phyloP scores from a whole-genome alignment of 75 land plant genomes.

The Gnetum montanum region DNA sequence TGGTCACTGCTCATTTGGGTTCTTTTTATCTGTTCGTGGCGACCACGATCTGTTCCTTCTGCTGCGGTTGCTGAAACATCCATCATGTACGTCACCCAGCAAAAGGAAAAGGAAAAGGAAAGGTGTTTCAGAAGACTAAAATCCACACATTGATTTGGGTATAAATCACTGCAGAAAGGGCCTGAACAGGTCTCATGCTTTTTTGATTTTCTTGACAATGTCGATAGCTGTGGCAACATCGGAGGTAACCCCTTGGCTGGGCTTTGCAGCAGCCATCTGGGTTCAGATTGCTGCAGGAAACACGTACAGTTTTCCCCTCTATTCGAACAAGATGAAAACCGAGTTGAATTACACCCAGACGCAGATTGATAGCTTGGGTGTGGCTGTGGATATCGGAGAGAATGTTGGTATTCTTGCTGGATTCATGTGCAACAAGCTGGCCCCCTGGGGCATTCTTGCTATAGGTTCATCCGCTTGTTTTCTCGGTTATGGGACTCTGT shows the following conservation, averaged over 20 bases:
- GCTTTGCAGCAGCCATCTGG: constrained; percentile 41
- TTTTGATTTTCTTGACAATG: neutral
- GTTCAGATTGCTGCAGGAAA: constrained; percentile 29
- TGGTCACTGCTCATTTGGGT: too few relatives aligned
- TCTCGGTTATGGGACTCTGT: constrained; percentile 18
- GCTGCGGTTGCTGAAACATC: too few relatives aligned
- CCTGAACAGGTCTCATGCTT: too few relatives aligned
- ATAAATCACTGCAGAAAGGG: too few relatives aligned
- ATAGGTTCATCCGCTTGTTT: constrained; percentile 13
- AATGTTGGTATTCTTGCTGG: constrained; percentile 20
- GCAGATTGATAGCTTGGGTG: constrained; percentile 31
- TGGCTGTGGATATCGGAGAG: constrained; percentile 37
- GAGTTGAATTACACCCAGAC: constrained; percentile 27
- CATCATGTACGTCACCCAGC: too few relatives aligned
- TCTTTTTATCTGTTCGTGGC: too few relatives aligned
- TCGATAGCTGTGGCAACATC: neutral
- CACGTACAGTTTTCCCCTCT: constrained; percentile 28
- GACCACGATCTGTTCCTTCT: too few relatives aligned
- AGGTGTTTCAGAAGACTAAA: too few relatives aligned
- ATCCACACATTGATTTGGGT: too few relatives aligned
- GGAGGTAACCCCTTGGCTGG: constrained; percentile 17
- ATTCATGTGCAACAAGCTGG: constrained; percentile 21
- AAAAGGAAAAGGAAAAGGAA: too few relatives aligned
- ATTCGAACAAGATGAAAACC: constrained; percentile 25
- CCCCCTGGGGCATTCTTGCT: constrained; percentile 22